Evolutionary conservation across 768 basidiomycete genomes (phyloP), one percentile per base, ranked within the genome.

Genomic region (Amanita phalloides): DNA sequence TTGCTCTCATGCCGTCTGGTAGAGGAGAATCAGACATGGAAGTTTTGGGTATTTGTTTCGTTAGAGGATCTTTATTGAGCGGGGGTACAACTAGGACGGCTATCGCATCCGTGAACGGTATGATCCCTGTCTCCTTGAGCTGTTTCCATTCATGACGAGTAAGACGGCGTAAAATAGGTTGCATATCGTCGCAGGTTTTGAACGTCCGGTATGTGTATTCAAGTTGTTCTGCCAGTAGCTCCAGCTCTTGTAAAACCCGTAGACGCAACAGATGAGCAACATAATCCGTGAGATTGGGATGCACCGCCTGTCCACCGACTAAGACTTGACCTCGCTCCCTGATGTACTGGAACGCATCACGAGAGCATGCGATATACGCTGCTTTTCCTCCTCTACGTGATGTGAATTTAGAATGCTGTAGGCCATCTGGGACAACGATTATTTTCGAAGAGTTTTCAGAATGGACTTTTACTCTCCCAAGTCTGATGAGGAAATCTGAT

Each of bases 41-140:
- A 38, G 67, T 55, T 30, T 64, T 47, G 11, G 79, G 76, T 23
- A 72, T 68, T 51, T 63, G 45, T 49, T 72, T 74, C 4, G 78
- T 76, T 25, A 54, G 53, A 13, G 73, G 72, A 57, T 81, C 67
- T 51, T 69, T 75, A 54, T 84, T 82, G 21, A 81, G 67, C 2
- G 84, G 83, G 14, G 87, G 84, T 5, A 83, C 74, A 26, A 86
- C 73, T 30, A 90, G 64, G 35, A 90, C 64, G n/a, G 86, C 87
- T 1, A 81, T 65, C 0, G 81, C 84, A 56, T 75, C 71, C 6
- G 68, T 61, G 59, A 70, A 72, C 3, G 80, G 76, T 30, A 84
- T 62, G 0, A 61, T 56, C 2, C 76, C 72, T 1, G 75, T 75
- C 17, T 67, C 59, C 50, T 71, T 71, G 25, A 87, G 61, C 1